Conservation (phyloP, 2,329 filamentous ascomycete genomes). For the Malbranchea cinnamomea region DNA sequence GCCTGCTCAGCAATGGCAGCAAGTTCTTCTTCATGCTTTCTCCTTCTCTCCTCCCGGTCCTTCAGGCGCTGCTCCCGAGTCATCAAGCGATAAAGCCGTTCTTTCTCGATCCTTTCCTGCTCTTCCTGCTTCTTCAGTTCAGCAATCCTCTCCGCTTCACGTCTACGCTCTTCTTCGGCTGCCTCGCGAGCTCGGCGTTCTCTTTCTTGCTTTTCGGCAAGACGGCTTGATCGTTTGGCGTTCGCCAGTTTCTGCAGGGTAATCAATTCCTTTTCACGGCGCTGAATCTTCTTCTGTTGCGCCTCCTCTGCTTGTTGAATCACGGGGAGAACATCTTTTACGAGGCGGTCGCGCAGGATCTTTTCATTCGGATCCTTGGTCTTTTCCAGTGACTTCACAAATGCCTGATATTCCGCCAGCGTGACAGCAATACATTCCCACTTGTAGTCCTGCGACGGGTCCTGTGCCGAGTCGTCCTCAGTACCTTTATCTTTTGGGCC, state of each 20-base stretch:
- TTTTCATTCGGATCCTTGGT: conserved; percentile 78
- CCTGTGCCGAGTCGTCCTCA: conserved; percentile 26
- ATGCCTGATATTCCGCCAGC: conserved; percentile 57
- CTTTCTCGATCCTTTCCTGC: conserved; percentile 52
- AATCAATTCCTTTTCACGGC: conserved; percentile 64
- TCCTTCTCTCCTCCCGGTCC: conserved; percentile 70
- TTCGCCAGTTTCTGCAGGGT: conserved; percentile 78
- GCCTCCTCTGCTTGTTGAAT: conserved; percentile 60
- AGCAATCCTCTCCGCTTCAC: conserved; percentile 47
- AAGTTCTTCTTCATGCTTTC: conserved; percentile 73
- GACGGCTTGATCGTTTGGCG: conserved; percentile 81
- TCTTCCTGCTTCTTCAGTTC: conserved; percentile 44
- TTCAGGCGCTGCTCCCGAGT: conserved; percentile 74
- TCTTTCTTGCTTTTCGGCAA: conserved; percentile 67
- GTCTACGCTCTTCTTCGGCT: conserved; percentile 54
- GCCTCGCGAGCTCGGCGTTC: conserved; percentile 59
- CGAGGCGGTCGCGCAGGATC: conserved; percentile 53
- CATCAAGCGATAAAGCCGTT: conserved; percentile 63
- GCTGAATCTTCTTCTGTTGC: conserved; percentile 56
- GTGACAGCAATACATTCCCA: conserved; percentile 89
- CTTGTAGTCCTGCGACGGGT: conserved; percentile 58
- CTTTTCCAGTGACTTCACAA: conserved; percentile 57
- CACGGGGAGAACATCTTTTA: conserved; percentile 67
- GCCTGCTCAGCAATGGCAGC: conserved; percentile 64
- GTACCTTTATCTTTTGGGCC: conserved; percentile 26